Evolutionary conservation across 352 stramenopile genomes (phyloP).

Genomic region (Globisporangium barbulae): DNA sequence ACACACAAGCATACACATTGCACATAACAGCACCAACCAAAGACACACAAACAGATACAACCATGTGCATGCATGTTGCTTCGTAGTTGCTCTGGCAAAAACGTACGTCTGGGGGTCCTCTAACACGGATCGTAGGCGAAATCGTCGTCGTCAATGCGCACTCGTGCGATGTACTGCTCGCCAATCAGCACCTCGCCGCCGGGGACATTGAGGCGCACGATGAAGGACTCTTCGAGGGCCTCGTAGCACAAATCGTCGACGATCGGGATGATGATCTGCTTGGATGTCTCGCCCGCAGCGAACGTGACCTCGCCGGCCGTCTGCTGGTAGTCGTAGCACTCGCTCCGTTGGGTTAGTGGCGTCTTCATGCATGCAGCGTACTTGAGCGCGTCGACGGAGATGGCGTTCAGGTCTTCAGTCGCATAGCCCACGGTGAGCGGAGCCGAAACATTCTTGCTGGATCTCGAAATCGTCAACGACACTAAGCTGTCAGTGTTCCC

Average conservation of each 20-base stretch:
- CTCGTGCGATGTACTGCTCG: conserved; percentile 83
- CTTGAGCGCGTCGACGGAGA: conserved; percentile 49
- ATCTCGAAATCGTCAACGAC: conserved; percentile 53
- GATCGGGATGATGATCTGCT: conserved; percentile 88
- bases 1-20: not conserved
- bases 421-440: conserved; percentile 67
- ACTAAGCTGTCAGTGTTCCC: conserved; percentile 49
- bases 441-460: conserved; percentile 34
- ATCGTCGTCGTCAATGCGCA: conserved; percentile 94
- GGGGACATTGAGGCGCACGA: conserved; percentile 90
- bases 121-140: conserved; percentile 60
- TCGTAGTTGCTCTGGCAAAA: not conserved
- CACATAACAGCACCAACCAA: not conserved
- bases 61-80: too few relatives aligned
- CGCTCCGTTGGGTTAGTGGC: conserved; percentile 48
- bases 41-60: conserved; percentile 7
- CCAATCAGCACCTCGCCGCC: conserved; percentile 87
- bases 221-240: conserved; percentile 84
- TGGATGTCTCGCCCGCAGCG: conserved; percentile 73
- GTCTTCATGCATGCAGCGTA: conserved; percentile 59
- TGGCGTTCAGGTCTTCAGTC: conserved; percentile 70
- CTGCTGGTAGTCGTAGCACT: conserved; percentile 78
- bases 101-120: not conserved
- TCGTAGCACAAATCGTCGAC: conserved; percentile 94
- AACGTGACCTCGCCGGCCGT: conserved; percentile 89